Percentiles rank a stretch among this genome's conserved stretches.
Evolutionary conservation across 371 early-diverging fungal species (phyloP).

Genomic region (Dipsacomyces acuminosporus): DNA sequence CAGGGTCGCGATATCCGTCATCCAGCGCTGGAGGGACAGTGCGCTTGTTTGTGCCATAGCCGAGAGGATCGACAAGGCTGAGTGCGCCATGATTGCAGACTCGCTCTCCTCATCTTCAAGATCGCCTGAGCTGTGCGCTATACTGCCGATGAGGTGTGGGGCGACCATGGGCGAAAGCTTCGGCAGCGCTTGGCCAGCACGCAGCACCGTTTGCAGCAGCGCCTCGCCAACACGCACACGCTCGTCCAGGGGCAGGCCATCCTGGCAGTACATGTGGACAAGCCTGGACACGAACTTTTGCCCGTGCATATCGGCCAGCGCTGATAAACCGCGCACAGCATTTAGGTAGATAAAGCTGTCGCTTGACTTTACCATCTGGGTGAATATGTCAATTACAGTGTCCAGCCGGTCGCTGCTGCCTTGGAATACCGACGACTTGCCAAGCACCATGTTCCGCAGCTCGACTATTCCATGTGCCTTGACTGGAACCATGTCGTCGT

Average conservation of each 20-base stretch:
- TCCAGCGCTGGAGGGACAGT: conserved; percentile 58
- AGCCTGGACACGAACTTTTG: conserved; percentile 61
- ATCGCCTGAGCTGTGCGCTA: conserved; percentile 35
- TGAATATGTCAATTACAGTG: conserved; percentile 64
- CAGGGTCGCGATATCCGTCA: conserved; percentile 63
- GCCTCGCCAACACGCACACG: conserved; percentile 85
- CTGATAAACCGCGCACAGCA: conserved; percentile 77
- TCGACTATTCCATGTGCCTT: conserved; percentile 81
- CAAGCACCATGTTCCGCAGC: conserved; percentile 66
- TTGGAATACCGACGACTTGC: conserved; percentile 5
- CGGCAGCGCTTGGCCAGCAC: conserved; percentile 71
- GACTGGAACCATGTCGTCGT: conserved; percentile 76
- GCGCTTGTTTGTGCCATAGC: conserved; percentile 71
- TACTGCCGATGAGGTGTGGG: conserved; percentile 59
- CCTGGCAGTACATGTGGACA: conserved; percentile 54
- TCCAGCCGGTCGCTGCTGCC: conserved; percentile 51
- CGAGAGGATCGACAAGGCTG: conserved; percentile 73
- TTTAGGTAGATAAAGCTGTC: conserved; percentile 87
- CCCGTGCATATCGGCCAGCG: conserved; percentile 76
- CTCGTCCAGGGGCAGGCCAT: conserved; percentile 54
- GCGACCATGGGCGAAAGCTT: conserved; percentile 59
- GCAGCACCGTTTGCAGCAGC: conserved; percentile 74
- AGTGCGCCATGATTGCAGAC: conserved; percentile 43
- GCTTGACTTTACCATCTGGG: conserved; percentile 66
- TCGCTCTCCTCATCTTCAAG: conserved; percentile 24